Evolutionary conservation across 2,329 filamentous ascomycete species (phyloP), one percentile per base, ranked within the genome.

Genomic region (Microcyclospora tardicrescens): DNA sequence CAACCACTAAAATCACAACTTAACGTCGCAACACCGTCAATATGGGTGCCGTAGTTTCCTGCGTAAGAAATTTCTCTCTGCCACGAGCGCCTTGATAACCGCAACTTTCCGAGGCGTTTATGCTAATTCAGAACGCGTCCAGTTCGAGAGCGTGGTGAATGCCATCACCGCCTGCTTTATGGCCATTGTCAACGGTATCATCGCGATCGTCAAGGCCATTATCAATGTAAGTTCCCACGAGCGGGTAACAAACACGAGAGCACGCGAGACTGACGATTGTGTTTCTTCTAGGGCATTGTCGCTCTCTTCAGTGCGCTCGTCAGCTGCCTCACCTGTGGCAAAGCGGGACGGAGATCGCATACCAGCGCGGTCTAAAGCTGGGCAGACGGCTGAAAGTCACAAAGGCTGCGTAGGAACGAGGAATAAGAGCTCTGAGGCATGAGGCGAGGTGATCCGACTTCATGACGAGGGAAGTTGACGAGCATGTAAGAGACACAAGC

Each of bases 1-100:
- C 31, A 30, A 30, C 36, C n/a, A n/a, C n/a, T n/a, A n/a, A n/a
- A 32, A 40, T 27, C 13, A 27, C n/a, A 16, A 36, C 32, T 32
- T 16, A 36, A 38, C 24, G 44, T 16, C 33, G 36, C 39, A 35
- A 42, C 43, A 35, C 40, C 43, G 38, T 54, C 63, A 78, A 61
- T 51, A 89, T 91, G 84, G 84, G 84, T 66, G 82, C 80, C 62
- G 78, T 91, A 56, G 69, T 85, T 50, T 87, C 82, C 60, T 87
- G 83, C 59, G 83, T 89, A 83, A 56, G 81, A 55, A 56, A 60
- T 41, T 63, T 12, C 14, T 34, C 9, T 3, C 12, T 16, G 16
- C 9, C n/a, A 16, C 28, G 9, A 2, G 3, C 37, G 29, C 11
- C 15, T 10, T 10, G 16, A 24, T 14, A 31, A 37, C 35, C 11